Percentiles rank a stretch among this genome's conserved stretches.
Evolutionary conservation across 2,329 filamentous ascomycete species (phyloP).

Genomic region (Colletotrichum sp.): DNA sequence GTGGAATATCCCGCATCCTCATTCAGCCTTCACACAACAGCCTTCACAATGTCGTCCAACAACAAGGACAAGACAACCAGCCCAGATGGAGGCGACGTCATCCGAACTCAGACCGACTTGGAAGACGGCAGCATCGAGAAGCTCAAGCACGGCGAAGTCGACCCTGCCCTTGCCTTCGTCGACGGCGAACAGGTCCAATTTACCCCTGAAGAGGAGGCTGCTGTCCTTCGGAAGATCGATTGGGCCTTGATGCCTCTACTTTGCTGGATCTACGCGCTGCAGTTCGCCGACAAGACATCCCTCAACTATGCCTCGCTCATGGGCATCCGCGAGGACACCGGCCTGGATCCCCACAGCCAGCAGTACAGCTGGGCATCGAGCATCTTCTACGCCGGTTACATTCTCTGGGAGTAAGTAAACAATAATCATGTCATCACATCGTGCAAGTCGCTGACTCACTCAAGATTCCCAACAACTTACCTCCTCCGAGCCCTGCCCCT

Average conservation of each 20-base stretch:
- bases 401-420: constrained; percentile 23
- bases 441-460: background rate
- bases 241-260: constrained; percentile 1
- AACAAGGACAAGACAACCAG: background rate
- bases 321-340: constrained; percentile 21
- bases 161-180: constrained; percentile 13
- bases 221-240: constrained; percentile 8
- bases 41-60: background rate
- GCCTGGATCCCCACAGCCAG: constrained; percentile 10
- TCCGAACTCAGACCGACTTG: constrained; percentile 8
- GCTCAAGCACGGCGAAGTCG: constrained; percentile 5
- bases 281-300: constrained; percentile 16
- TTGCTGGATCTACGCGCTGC: constrained; percentile 17
- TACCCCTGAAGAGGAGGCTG: constrained; percentile 12
- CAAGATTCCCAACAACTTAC: constrained; percentile 39
- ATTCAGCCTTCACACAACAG: background rate
- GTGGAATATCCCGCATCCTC: background rate
- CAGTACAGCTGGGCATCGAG: constrained; percentile 25
- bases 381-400: constrained; percentile 27
- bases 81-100: background rate
- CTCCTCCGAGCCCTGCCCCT: constrained; percentile 35
- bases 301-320: constrained; percentile 20
- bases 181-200: constrained; percentile 8
- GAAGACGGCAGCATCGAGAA: constrained; percentile 17
- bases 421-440: background rate